A percentile compares a stretch with the other conserved stretches of the same genome.
Evolutionary conservation across 2,329 filamentous ascomycete genomes (phyloP).

Genomic region (Ophiocordyceps robertsii): DNA sequence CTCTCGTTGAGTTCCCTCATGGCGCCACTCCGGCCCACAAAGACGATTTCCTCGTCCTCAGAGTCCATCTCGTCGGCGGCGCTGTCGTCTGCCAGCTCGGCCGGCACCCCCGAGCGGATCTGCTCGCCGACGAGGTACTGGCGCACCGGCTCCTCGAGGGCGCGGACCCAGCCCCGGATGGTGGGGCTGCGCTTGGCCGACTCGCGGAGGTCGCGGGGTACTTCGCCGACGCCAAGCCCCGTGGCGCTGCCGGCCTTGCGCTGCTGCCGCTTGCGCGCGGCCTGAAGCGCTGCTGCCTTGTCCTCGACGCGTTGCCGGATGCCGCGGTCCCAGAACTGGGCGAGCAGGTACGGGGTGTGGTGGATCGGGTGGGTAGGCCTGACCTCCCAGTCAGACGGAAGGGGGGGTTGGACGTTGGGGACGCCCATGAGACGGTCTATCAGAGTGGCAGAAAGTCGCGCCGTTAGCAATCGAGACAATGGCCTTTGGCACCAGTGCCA

Average conservation of each 20-base stretch:
- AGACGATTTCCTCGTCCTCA: constrained; percentile 78
- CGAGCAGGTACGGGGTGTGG: constrained; percentile 77
- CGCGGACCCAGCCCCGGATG: constrained; percentile 67
- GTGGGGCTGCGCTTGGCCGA: constrained; percentile 69
- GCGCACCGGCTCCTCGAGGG: constrained; percentile 74
- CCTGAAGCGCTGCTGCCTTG: constrained; percentile 25
- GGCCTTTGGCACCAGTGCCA: not conserved
- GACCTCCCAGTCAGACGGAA: constrained; percentile 70
- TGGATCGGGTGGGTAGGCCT: constrained; percentile 69
- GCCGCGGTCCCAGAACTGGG: constrained; percentile 64
- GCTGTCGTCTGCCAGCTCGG: constrained; percentile 7
- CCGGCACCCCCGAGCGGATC: constrained; percentile 1
- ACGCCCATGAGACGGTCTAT: constrained; percentile 76
- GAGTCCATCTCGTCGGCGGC: constrained; percentile 29
- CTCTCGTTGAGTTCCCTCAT: constrained; percentile 28
- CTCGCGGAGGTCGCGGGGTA: constrained; percentile 69
- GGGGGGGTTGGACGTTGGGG: constrained; percentile 72
- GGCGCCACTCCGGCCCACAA: constrained; percentile 58
- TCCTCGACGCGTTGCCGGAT: constrained; percentile 36
- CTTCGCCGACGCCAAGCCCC: constrained; percentile 35
- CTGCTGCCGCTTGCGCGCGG: constrained; percentile 32
- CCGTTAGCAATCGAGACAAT: no score
- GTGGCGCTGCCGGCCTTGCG: constrained; percentile 26
- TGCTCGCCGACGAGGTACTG: constrained; percentile 50
- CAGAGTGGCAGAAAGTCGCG: not conserved